Percentiles rank a stretch among this genome's conserved stretches.
These are phyloP conservation scores for Microsporum ferrugineum DNA, from an alignment of 2,329 filamentous ascomycete genomes.

Conservation along the genomic window DNA sequence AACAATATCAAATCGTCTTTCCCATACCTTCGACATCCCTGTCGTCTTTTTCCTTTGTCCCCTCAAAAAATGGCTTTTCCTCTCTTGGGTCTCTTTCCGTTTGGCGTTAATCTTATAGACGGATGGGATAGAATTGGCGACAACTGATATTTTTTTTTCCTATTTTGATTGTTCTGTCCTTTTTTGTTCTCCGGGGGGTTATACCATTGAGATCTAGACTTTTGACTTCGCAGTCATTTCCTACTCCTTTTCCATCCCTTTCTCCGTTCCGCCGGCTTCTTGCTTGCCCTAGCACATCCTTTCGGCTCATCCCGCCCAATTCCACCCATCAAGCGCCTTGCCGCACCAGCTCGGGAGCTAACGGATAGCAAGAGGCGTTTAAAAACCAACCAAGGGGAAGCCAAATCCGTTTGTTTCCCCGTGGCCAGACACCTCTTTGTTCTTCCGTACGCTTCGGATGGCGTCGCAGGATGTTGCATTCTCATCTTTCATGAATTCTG, in stretches of 20 bases:
- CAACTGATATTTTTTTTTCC: not conserved
- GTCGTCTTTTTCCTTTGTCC: not conserved
- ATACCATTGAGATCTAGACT: slow-evolving; percentile 7
- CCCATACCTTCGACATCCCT: not conserved
- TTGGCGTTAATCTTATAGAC: not conserved
- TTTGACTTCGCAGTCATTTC: slow-evolving; percentile 3
- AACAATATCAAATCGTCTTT: not conserved
- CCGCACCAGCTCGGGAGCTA: not conserved
- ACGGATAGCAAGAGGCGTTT: not conserved
- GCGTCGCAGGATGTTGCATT: not conserved
- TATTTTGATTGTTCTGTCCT: not conserved
- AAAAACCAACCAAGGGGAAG: not conserved
- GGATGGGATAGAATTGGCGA: slow-evolving; percentile 3
- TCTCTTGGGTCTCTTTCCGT: slow-evolving; percentile 1
- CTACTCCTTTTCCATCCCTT: not conserved
- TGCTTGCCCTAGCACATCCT: not conserved
- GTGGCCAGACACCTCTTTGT: not conserved
- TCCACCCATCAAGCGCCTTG: not conserved
- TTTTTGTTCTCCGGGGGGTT: not conserved
- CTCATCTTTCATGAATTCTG: not conserved
- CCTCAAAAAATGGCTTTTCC: not conserved
- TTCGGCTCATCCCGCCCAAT: not conserved
- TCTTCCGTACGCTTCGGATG: not conserved
- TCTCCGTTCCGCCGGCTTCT: not conserved
- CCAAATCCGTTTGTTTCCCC: not conserved